These are phyloP conservation scores for Ophiognomonia clavigignenti-juglandacearum DNA, from an alignment of 2,329 filamentous ascomycete species.

Conservation along the genomic window DNA sequence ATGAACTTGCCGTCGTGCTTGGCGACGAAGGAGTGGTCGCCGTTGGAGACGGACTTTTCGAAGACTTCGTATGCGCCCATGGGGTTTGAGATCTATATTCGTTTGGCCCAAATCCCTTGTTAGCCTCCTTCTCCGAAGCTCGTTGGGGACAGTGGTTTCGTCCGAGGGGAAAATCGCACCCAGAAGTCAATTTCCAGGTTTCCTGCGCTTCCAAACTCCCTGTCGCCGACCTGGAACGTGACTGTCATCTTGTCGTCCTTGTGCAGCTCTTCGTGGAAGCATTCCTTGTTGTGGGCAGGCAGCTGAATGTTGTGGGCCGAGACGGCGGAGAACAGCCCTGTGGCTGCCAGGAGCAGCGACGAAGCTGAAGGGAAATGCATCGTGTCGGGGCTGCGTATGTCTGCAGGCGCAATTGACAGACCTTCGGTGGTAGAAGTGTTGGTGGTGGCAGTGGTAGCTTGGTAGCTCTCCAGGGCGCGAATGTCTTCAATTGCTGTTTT, in stretches of 20 bases:
- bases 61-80: conserved; percentile 69
- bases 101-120: neutral
- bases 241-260: conserved; percentile 97
- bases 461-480: conserved; percentile 12
- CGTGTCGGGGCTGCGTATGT: conserved; percentile 17
- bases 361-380: conserved; percentile 40
- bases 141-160: neutral
- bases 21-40: conserved; percentile 89
- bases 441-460: conserved; percentile 10
- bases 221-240: conserved; percentile 94
- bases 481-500: conserved; percentile 5
- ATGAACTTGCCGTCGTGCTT: conserved; percentile 79
- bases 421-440: neutral
- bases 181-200: conserved; percentile 98
- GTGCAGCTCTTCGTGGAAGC: conserved; percentile 92
- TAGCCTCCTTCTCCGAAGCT: neutral
- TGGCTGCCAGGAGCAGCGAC: conserved; percentile 37
- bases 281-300: conserved; percentile 88
- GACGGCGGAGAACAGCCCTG: conserved; percentile 54
- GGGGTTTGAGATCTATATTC: conserved; percentile 69
- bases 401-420: neutral
- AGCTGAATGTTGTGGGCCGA: conserved; percentile 94
- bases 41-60: conserved; percentile 77
- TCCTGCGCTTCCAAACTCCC: conserved; percentile 90
- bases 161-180: conserved; percentile 56